Percentiles rank a stretch among this genome's conserved stretches.
phyloP scores from a whole-genome alignment of 768 basidiomycete species.

The Mycena galericulata region DNA sequence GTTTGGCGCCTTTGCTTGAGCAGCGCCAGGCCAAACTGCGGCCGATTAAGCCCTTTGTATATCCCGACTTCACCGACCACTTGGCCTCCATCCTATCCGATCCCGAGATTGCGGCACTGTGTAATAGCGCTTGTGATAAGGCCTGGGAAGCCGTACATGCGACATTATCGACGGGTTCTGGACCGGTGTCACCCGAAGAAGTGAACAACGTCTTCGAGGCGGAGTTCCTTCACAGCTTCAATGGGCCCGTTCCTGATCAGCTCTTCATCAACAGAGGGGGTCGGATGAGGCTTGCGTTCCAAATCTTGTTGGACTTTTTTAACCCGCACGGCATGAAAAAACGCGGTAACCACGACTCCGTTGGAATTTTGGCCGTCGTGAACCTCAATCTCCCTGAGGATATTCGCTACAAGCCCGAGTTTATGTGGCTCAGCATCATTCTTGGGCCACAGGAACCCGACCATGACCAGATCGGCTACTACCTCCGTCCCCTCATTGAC shows the following conservation, averaged over 20 bases:
- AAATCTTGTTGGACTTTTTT: constrained; percentile 45
- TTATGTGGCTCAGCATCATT: constrained; percentile 45
- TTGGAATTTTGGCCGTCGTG: constrained; percentile 43
- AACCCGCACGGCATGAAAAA: constrained; percentile 40
- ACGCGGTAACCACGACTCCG: constrained; percentile 35
- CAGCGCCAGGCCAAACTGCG: constrained; percentile 25
- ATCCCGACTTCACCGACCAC: constrained; percentile 38
- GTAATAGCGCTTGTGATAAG: constrained; percentile 32
- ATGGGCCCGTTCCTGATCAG: constrained; percentile 38
- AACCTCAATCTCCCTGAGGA: constrained; percentile 46
- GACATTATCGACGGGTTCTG: neutral
- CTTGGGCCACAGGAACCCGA: constrained; percentile 13
- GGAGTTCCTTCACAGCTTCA: constrained; percentile 42
- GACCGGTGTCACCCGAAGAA: constrained; percentile 6
- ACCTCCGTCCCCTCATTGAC: constrained; percentile 33
- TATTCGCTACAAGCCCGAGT: constrained; percentile 43
- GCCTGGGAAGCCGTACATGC: constrained; percentile 18
- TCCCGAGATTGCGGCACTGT: constrained; percentile 27
- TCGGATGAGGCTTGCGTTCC: constrained; percentile 37
- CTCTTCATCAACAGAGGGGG: constrained; percentile 37
- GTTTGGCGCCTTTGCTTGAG: constrained; percentile 18
- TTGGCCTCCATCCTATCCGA: constrained; percentile 34
- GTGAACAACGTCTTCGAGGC: constrained; percentile 41
- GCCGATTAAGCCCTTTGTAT: constrained; percentile 35
- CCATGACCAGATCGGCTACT: neutral